phyloP scores from a whole-genome alignment of 2,329 filamentous ascomycete genomes.

The Penicillium sp. region DNA sequence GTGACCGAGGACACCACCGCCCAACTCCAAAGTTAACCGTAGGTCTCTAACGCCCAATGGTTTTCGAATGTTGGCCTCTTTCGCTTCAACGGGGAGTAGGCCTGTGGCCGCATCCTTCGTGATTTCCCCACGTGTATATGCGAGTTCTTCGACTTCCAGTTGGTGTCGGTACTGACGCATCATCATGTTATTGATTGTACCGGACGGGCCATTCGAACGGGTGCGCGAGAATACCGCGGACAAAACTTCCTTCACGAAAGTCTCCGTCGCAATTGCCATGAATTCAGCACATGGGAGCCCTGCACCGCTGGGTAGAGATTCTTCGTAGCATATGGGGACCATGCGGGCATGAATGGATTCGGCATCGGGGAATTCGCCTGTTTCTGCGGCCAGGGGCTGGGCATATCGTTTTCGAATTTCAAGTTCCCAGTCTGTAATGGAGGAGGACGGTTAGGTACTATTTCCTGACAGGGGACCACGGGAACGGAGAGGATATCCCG shows the following conservation, averaged over 20 bases:
- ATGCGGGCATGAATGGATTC: constrained; percentile 58
- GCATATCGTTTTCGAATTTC: constrained; percentile 65
- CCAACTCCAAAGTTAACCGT: constrained; percentile 69
- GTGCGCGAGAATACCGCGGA: constrained; percentile 55
- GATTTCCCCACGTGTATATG: constrained; percentile 69
- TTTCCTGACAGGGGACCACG: background rate
- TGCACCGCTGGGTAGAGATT: constrained; percentile 56
- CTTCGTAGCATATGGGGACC: constrained; percentile 64
- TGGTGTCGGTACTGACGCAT: constrained; percentile 75
- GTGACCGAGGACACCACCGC: constrained; percentile 70
- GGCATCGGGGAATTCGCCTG: constrained; percentile 60
- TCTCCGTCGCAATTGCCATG: constrained; percentile 60
- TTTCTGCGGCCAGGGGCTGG: constrained; percentile 59
- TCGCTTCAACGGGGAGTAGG: constrained; percentile 75
- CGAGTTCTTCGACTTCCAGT: constrained; percentile 71
- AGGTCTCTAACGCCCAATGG: constrained; percentile 76
- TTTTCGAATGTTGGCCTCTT: constrained; percentile 67
- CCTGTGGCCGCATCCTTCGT: constrained; percentile 68
- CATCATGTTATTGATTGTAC: constrained; percentile 69
- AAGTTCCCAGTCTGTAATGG: constrained; percentile 56
- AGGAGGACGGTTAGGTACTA: constrained; percentile 15
- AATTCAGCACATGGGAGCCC: constrained; percentile 55
- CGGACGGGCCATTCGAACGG: constrained; percentile 57
- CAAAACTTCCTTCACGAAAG: constrained; percentile 61
- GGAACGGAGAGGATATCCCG: constrained; percentile 6